Base-by-base conservation (phyloP, 805 yeast genomes). In the Ogataea zsoltii region DNA sequence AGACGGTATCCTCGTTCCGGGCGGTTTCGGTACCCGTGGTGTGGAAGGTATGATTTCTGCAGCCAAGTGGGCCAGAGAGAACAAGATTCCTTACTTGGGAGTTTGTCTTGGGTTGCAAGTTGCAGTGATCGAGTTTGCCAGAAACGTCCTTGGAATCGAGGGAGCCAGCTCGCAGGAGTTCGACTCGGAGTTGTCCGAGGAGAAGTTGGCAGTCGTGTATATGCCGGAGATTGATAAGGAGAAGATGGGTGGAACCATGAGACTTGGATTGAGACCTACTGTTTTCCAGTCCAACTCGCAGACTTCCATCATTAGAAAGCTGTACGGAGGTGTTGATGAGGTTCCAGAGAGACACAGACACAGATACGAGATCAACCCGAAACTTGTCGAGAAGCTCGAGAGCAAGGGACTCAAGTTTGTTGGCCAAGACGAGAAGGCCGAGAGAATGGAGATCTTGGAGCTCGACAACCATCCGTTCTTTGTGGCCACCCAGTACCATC, bases 221-320 rank as follows among this genome's bases (percentile, higher is more conserved):
- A 94, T 94, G 99, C 99, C 99, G 35, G 99, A 94, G 69, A 90
- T 92, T 51, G 96, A 90, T 70, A 92, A 90, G 74, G 83, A 86
- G 57, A 89, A 88, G 66, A 78, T 94, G 75, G 99, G 99, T 53
- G 99, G 99, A 56, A 92, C 98, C 41, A 94, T 94, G 99, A 85
- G 99, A 75, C 79, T 94, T 57, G 99, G 99, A 58, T 76, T 89
- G 54, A 90, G 97, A 70, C 82, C 91, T 55, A 90, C 98, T 32
- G 79, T 77, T 53, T 94, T 94, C 76, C 83, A 80, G 60, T 71
- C 71, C 14, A 80, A 75, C 51, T 69, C 87, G 38, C 84, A 84
- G 52, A 32, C 30, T 31, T 79, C 88, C 38, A 76, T 73, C 52
- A 79, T 94, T 60, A 82, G 87, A 68, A 77, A 80, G 69, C 74